Evolutionary conservation across 2,329 filamentous ascomycete species (phyloP).

Genomic region (Colletotrichum sp.): DNA sequence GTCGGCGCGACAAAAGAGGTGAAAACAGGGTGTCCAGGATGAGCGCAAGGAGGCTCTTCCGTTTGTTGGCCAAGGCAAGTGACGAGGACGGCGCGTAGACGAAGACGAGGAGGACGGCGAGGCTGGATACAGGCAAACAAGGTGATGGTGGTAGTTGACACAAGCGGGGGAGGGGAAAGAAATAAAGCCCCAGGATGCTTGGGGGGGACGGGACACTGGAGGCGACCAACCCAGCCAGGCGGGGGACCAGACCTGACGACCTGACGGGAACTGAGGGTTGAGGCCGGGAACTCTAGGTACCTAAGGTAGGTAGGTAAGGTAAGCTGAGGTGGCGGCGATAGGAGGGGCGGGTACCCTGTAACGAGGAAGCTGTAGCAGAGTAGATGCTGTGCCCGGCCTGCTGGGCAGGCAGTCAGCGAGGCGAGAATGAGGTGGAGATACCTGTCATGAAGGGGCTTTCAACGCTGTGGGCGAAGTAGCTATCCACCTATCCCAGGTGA

Average conservation of each 20-base stretch:
- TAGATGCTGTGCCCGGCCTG: not conserved
- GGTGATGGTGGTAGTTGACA: not conserved
- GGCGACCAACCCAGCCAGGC: not conserved
- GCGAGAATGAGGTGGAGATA: not conserved
- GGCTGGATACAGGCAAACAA: not conserved
- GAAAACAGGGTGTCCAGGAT: not conserved
- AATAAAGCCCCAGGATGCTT: conserved; percentile 9
- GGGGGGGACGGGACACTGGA: not conserved
- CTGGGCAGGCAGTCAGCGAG: not conserved
- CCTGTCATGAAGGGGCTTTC: not conserved
- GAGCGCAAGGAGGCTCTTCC: not conserved
- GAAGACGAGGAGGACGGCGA: not conserved
- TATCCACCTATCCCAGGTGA: not conserved
- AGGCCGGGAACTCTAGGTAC: not conserved
- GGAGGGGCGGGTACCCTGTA: not conserved
- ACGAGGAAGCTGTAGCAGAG: not conserved
- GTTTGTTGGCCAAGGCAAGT: not conserved
- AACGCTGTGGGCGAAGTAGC: not conserved
- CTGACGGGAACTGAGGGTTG: not conserved
- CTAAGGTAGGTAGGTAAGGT: not conserved
- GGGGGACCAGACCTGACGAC: not conserved
- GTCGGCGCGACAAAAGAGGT: not conserved
- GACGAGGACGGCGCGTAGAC: not conserved
- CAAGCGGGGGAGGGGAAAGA: conserved; percentile 17
- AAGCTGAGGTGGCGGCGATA: not conserved